These are phyloP conservation scores for Fusarium floridanum DNA, from an alignment of 2,329 filamentous ascomycete genomes.

Conservation along the genomic window DNA sequence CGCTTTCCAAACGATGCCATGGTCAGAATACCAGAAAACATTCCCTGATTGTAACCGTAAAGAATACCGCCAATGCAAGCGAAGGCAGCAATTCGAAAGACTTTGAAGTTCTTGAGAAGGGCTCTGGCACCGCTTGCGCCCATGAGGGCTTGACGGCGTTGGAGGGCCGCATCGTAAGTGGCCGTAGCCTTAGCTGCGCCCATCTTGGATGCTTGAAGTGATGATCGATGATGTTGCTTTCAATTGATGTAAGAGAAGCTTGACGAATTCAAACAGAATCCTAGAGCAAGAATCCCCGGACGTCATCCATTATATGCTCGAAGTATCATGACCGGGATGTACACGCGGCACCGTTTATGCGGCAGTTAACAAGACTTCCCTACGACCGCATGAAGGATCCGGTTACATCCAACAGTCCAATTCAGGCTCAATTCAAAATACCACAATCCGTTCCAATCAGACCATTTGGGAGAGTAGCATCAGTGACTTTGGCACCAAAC, in stretches of 20 bases:
- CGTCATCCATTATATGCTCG: background rate
- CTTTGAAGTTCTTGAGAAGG: conserved; percentile 70
- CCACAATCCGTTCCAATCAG: background rate
- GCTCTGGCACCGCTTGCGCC: conserved; percentile 64
- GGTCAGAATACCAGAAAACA: conserved; percentile 60
- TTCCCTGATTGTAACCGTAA: conserved; percentile 65
- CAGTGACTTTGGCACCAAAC: background rate
- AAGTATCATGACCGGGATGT: background rate
- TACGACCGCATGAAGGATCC: background rate
- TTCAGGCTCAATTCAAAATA: background rate
- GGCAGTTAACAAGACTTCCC: background rate
- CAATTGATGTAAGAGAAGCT: background rate
- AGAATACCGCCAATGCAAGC: conserved; percentile 57
- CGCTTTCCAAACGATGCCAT: conserved; percentile 58
- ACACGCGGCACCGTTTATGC: background rate
- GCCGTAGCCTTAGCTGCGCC: conserved; percentile 19
- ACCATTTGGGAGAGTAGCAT: background rate
- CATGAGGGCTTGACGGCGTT: conserved; percentile 66
- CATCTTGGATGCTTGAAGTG: conserved; percentile 3
- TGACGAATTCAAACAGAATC: background rate
- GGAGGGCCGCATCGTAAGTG: conserved; percentile 64
- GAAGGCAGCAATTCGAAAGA: conserved; percentile 68
- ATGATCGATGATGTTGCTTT: background rate
- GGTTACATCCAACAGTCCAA: background rate
- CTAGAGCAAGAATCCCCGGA: background rate